Percentiles rank a stretch among this genome's conserved stretches.
phyloP scores from a whole-genome alignment of 2,329 filamentous ascomycete species.

The Dothidotthia symphoricarpi region DNA sequence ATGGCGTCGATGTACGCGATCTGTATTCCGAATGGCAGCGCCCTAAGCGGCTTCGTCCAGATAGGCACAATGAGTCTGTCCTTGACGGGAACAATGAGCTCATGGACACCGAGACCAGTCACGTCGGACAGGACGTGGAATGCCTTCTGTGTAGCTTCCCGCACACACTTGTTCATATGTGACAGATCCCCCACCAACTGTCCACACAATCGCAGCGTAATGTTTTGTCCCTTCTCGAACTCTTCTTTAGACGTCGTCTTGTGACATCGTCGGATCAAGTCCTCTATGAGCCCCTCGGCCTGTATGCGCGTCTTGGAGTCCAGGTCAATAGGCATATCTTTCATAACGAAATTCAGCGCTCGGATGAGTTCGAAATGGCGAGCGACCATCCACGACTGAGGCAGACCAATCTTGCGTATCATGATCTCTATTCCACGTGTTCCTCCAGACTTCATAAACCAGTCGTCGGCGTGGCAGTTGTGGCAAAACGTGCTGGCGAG shows the following conservation, averaged over 20 bases:
- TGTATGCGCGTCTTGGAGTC: conserved; percentile 83
- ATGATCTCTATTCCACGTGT: conserved; percentile 86
- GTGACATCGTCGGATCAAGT: conserved; percentile 75
- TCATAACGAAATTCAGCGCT: conserved; percentile 94
- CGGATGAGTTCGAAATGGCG: conserved; percentile 86
- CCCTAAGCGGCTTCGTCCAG: conserved; percentile 90
- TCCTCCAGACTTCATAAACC: conserved; percentile 96
- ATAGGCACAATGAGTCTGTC: conserved; percentile 87
- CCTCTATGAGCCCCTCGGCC: conserved; percentile 78
- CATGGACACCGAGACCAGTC: conserved; percentile 75
- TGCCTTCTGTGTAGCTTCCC: conserved; percentile 78
- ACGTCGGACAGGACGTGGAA: conserved; percentile 79
- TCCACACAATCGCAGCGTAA: conserved; percentile 74
- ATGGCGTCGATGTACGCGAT: conserved; percentile 98
- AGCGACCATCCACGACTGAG: conserved; percentile 76
- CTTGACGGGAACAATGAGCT: conserved; percentile 85
- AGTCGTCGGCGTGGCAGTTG: conserved; percentile 95
- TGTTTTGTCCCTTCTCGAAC: conserved; percentile 62
- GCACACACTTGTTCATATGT: conserved; percentile 94
- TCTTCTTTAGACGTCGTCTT: conserved; percentile 80
- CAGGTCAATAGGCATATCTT: conserved; percentile 93
- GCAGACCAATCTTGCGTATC: conserved; percentile 79
- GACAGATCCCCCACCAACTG: conserved; percentile 84
- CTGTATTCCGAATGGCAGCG: conserved; percentile 89
- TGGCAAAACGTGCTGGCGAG: conserved; percentile 85